Percentiles rank a stretch among this genome's conserved stretches.
Evolutionary conservation across 306 rosid genomes (phyloP).

Genomic region (Trifolium repens): DNA sequence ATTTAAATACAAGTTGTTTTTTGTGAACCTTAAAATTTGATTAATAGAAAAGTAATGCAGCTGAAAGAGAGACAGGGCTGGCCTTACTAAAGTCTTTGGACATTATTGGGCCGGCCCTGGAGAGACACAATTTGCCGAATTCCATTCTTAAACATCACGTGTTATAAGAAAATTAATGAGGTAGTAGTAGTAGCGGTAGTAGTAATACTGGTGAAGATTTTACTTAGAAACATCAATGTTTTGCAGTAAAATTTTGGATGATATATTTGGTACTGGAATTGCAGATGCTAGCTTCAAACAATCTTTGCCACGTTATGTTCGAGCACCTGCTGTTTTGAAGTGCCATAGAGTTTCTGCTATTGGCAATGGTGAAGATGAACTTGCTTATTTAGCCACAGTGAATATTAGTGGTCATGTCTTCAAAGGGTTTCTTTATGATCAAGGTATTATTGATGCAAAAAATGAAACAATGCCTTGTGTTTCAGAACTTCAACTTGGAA

Average conservation of each 20-base stretch:
- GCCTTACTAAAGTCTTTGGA: too few relatives aligned
- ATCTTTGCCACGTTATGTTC: constrained; percentile 66
- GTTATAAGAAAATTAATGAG: neutral
- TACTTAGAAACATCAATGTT: neutral
- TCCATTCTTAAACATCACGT: neutral
- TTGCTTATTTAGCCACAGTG: constrained; percentile 75
- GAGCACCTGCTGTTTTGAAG: constrained; percentile 73
- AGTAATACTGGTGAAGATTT: neutral
- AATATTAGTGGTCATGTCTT: constrained; percentile 80
- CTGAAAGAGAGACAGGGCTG: too few relatives aligned
- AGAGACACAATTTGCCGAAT: too few relatives aligned
- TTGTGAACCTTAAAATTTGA: too few relatives aligned
- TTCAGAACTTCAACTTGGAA: constrained; percentile 65
- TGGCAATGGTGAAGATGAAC: constrained; percentile 69
- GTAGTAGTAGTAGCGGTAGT: neutral
- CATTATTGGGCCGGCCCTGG: too few relatives aligned
- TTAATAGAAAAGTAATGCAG: too few relatives aligned
- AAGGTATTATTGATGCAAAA: constrained; percentile 58
- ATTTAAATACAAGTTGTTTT: too few relatives aligned
- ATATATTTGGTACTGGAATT: constrained; percentile 5
- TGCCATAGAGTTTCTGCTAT: constrained; percentile 82
- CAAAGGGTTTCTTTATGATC: constrained; percentile 86
- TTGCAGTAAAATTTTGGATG: neutral
- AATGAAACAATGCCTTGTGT: constrained; percentile 47
- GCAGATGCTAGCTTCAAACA: constrained; percentile 72